Evolutionary conservation across 495 filamentous ascomycete genomes (phyloP).

Genomic region (Talaromyces ruber): DNA sequence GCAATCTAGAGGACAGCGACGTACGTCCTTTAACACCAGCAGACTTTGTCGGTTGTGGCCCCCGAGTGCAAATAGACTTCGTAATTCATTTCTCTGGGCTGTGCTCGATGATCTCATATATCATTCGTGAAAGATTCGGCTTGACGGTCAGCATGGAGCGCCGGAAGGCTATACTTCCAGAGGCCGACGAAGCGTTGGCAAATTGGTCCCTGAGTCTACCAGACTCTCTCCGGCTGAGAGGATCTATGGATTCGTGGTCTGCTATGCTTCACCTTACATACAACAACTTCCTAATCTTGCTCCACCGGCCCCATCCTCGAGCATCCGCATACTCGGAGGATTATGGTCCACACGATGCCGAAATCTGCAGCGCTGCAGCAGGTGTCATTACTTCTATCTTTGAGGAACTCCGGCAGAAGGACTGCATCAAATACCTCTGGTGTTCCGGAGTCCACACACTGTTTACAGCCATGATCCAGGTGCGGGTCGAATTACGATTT

Average conservation of each 20-base stretch:
- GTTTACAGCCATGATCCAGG: conserved; percentile 44
- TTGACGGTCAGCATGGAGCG: conserved; percentile 30
- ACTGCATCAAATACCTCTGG: conserved; percentile 39
- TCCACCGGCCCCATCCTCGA: conserved; percentile 40
- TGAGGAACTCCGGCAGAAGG: conserved; percentile 38
- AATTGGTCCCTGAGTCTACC: conserved; percentile 39
- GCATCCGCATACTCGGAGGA: conserved; percentile 37
- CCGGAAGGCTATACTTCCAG: conserved; percentile 32
- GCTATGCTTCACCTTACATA: conserved; percentile 42
- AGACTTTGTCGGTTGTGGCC: conserved; percentile 41
- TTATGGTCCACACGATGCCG: conserved; percentile 35
- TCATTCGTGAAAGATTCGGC: conserved; percentile 34
- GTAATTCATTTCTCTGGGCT: conserved; percentile 39
- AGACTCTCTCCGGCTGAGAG: conserved; percentile 31
- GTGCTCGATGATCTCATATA: conserved; percentile 38
- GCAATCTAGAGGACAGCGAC: conserved; percentile 41
- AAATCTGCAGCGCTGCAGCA: conserved; percentile 38
- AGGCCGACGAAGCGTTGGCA: conserved; percentile 37
- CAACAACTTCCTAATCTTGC: conserved; percentile 41
- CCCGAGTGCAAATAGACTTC: conserved; percentile 31
- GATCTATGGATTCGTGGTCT: conserved; percentile 39
- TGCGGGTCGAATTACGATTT: conserved; percentile 39
- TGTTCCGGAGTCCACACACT: conserved; percentile 37
- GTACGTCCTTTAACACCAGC: conserved; percentile 31
- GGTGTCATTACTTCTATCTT: conserved; percentile 42